phyloP scores from a whole-genome alignment of 352 stramenopile genomes.

The Pythium dissotocum region DNA sequence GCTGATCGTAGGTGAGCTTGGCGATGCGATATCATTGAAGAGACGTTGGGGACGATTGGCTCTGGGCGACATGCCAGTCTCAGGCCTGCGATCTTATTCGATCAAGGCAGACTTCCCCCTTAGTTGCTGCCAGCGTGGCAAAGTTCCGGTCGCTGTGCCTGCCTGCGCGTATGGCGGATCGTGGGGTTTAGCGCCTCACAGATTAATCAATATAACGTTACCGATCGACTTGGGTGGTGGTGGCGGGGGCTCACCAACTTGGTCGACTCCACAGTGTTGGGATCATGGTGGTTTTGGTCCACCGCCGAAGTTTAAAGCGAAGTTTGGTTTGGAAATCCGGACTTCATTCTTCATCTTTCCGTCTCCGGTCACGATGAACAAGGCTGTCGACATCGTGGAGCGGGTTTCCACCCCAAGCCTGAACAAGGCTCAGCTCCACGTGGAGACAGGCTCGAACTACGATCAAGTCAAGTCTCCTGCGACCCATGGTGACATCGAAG shows the following conservation, averaged over 20 bases:
- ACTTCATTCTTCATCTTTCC: constrained; percentile 25
- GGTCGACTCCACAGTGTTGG: background rate
- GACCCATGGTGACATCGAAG: too few species aligned
- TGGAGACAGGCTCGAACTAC: constrained; percentile 19
- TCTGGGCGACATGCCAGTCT: constrained; percentile 7
- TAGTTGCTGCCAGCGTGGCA: background rate
- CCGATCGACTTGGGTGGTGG: background rate
- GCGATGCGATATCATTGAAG: background rate
- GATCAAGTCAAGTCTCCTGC: constrained; percentile 17
- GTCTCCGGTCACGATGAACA: constrained; percentile 21
- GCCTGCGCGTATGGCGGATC: too few species aligned
- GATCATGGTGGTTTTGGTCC: too few species aligned
- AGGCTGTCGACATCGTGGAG: constrained; percentile 26
- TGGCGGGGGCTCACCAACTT: background rate
- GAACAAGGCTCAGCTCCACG: constrained; percentile 23
- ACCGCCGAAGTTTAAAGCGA: background rate
- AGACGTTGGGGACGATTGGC: constrained; percentile 13
- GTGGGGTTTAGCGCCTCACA: too few species aligned
- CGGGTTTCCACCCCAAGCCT: constrained; percentile 21
- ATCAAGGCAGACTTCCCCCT: constrained; percentile 9
- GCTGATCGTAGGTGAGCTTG: background rate
- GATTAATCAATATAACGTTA: background rate
- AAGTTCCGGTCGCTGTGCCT: background rate
- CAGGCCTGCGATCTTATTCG: constrained; percentile 6
- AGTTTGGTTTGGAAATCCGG: constrained; percentile 16